Evolutionary conservation across 2,329 filamentous ascomycete genomes (phyloP).

Genomic region (Fusarium lateritium): DNA sequence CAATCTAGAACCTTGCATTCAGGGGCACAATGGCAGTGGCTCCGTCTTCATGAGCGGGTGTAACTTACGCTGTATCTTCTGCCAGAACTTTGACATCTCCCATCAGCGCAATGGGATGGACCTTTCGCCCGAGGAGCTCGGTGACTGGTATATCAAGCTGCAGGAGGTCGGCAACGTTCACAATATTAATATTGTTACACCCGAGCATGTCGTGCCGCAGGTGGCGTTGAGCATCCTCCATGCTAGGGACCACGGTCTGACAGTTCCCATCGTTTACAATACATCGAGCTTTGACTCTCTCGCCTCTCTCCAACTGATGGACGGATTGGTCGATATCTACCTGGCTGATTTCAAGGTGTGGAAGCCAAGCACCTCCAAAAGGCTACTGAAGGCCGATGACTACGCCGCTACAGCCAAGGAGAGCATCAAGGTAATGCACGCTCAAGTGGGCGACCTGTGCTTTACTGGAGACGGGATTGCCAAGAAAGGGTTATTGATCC

Average conservation of each 20-base stretch:
- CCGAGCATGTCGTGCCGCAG: conserved; percentile 89
- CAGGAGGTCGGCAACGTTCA: conserved; percentile 86
- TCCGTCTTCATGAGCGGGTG: conserved; percentile 86
- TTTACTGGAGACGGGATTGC: conserved; percentile 87
- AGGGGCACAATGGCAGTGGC: conserved; percentile 85
- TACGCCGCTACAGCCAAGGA: conserved; percentile 81
- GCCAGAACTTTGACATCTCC: conserved; percentile 87
- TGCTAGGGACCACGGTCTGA: conserved; percentile 78
- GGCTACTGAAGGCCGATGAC: conserved; percentile 83
- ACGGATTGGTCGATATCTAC: conserved; percentile 88
- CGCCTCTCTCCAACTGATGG: conserved; percentile 78
- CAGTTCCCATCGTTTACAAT: conserved; percentile 85
- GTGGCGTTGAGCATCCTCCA: conserved; percentile 83
- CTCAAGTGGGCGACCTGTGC: conserved; percentile 85
- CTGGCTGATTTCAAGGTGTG: conserved; percentile 92
- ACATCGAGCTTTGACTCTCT: conserved; percentile 85
- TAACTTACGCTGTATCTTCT: conserved; percentile 82
- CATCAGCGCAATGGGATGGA: conserved; percentile 87
- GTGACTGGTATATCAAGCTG: conserved; percentile 86
- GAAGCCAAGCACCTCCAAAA: conserved; percentile 74
- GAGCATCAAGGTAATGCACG: conserved; percentile 85
- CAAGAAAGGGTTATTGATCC: conserved; percentile 80
- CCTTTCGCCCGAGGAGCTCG: conserved; percentile 82
- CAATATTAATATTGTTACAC: conserved; percentile 91
- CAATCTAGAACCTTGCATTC: conserved; percentile 79